phyloP scores from a whole-genome alignment of 2,329 filamentous ascomycete species.

The Stagonosporopsis chrysanthemi region DNA sequence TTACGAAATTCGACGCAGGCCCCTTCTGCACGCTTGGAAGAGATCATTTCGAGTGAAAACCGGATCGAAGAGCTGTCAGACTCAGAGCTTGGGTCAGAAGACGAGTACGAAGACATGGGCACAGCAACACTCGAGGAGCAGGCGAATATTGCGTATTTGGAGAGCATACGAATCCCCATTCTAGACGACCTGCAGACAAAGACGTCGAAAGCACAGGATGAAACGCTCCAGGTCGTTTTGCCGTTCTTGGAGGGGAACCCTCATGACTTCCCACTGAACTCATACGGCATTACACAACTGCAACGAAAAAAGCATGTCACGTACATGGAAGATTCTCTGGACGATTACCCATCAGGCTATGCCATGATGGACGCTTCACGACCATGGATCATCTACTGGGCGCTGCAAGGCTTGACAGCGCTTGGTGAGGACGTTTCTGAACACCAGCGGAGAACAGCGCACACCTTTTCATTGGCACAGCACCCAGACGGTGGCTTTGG shows the following conservation, averaged over 20 bases:
- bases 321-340: slow-evolving; percentile 66
- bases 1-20: slow-evolving; percentile 27
- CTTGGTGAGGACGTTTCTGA: slow-evolving; percentile 74
- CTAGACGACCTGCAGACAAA: slow-evolving; percentile 71
- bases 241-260: slow-evolving; percentile 68
- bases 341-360: slow-evolving; percentile 72
- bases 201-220: slow-evolving; percentile 72
- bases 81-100: slow-evolving; percentile 25
- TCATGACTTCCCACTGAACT: slow-evolving; percentile 66
- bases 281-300: slow-evolving; percentile 76
- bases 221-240: slow-evolving; percentile 72
- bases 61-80: slow-evolving; percentile 50
- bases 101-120: slow-evolving; percentile 50
- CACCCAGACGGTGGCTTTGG: slow-evolving; percentile 87
- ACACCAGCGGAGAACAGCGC: slow-evolving; percentile 72
- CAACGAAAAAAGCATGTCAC: slow-evolving; percentile 66
- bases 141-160: slow-evolving; percentile 40
- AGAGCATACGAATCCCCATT: slow-evolving; percentile 60
- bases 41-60: slow-evolving; percentile 32
- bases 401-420: slow-evolving; percentile 74
- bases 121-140: slow-evolving; percentile 36
- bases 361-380: slow-evolving; percentile 82
- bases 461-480: slow-evolving; percentile 82
- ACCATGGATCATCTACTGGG: slow-evolving; percentile 97
- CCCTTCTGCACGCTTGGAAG: slow-evolving; percentile 38